phyloP scores from a whole-genome alignment of 2,329 filamentous ascomycete species.

The Dryadomyces sulphureus region DNA sequence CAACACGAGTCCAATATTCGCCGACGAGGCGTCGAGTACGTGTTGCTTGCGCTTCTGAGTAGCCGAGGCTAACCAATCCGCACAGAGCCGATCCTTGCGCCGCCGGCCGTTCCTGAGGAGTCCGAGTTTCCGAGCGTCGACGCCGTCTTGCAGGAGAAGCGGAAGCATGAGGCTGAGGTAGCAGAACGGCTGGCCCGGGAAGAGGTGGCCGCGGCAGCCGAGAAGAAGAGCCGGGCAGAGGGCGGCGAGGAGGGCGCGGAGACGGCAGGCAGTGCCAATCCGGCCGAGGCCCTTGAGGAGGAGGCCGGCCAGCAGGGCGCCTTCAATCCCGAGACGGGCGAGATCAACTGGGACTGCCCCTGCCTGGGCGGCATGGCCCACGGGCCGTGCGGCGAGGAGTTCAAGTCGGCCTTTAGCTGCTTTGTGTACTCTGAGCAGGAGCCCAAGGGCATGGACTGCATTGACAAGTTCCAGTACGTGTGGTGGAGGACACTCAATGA shows the following conservation, averaged over 20 bases:
- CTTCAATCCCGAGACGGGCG: slow-evolving; percentile 95
- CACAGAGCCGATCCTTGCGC: slow-evolving; percentile 18
- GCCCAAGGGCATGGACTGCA: slow-evolving; percentile 94
- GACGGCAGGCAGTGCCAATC: slow-evolving; percentile 13
- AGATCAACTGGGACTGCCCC: slow-evolving; percentile 99
- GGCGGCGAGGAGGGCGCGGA: slow-evolving; percentile 7
- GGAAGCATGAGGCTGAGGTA: slow-evolving; percentile 25
- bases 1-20: slow-evolving; percentile 77
- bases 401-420: slow-evolving; percentile 92
- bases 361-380: slow-evolving; percentile 95
- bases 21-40: slow-evolving; percentile 66
- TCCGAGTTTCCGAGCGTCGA: slow-evolving; percentile 50
- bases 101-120: slow-evolving; percentile 39
- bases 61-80: neutral
- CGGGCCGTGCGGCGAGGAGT: slow-evolving; percentile 89
- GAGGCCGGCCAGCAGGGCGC: slow-evolving; percentile 80
- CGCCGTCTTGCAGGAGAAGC: slow-evolving; percentile 50
- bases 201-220: slow-evolving; percentile 15
- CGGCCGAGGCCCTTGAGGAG: slow-evolving; percentile 49
- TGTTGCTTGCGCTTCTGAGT: slow-evolving; percentile 9
- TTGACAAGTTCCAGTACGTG: slow-evolving; percentile 89
- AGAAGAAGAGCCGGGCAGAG: slow-evolving; percentile 9
- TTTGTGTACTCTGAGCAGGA: slow-evolving; percentile 94
- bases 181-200: slow-evolving; percentile 4
- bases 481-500: no score